Evolutionary conservation across 768 basidiomycete genomes (phyloP).

Genomic region (Lactarius deliciosus): DNA sequence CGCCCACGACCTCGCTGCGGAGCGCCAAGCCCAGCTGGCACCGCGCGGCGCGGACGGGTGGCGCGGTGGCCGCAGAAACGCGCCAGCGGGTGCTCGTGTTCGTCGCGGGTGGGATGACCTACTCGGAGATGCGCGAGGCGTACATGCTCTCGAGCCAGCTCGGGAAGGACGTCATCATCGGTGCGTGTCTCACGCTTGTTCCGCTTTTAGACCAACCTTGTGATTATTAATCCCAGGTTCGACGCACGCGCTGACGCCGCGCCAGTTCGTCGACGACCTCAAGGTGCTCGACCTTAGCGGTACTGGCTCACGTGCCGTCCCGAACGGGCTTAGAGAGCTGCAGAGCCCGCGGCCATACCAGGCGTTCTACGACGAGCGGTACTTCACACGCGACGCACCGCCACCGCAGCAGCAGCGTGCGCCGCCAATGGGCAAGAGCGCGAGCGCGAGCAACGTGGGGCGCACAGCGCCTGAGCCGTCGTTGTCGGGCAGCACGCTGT

Average conservation of each 20-base stretch:
- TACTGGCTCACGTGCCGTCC: constrained; percentile 68
- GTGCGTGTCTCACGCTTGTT: constrained; percentile 42
- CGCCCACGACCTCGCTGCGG: constrained; percentile 67
- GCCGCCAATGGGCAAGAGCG: constrained; percentile 37
- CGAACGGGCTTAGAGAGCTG: constrained; percentile 63
- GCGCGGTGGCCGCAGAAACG: constrained; percentile 43
- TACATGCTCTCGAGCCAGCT: constrained; percentile 74
- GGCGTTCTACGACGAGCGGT: constrained; percentile 78
- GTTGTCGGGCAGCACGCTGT: constrained; percentile 49
- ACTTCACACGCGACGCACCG: constrained; percentile 64
- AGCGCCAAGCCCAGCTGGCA: constrained; percentile 92
- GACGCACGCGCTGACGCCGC: constrained; percentile 82
- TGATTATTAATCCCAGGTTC: constrained; percentile 57
- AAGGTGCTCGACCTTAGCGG: constrained; percentile 87
- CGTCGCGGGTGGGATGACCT: constrained; percentile 92
- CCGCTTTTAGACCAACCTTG: neutral
- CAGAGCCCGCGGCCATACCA: constrained; percentile 57
- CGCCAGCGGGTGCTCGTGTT: constrained; percentile 85
- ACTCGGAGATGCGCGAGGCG: constrained; percentile 88
- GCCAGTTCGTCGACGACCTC: constrained; percentile 81
- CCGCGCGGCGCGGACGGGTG: constrained; percentile 59
- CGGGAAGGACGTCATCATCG: constrained; percentile 90
- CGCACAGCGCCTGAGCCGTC: constrained; percentile 49
- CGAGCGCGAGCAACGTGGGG: constrained; percentile 27
- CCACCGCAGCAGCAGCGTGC: constrained; percentile 42